Base-by-base conservation (phyloP, 2,329 filamentous ascomycete species). In the Penicillium digitatum region DNA sequence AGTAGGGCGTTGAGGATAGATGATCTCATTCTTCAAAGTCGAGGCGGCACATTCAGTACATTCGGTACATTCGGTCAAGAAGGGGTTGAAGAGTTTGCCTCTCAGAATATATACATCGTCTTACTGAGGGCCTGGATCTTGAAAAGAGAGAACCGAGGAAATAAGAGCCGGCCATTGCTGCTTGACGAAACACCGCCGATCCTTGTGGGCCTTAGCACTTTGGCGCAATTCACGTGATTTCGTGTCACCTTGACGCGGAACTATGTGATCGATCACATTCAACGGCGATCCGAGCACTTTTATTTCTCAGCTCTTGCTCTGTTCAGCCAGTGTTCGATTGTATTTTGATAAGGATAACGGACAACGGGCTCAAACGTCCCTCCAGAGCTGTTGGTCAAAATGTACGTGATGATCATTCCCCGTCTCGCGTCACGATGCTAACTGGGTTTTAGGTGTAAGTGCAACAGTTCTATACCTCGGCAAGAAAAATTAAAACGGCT, bases 401-500 rank as follows among this genome's bases (percentile, higher is more conserved):
- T 65, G 63, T 65, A 45, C 55, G 60, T 47, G 29, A 27, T 32
- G n/a, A 45, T 37, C 44, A 47, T 52, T 46, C 39, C 37, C 49
- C 53, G 32, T 12, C 39, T 26, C 32, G 22, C 27, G 26, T 48
- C 42, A 32, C 37, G 52, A 45, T 61, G 52, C 57, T 63, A 58
- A 65, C 34, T 57, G 45, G 52, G 27, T 18, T 39, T 38, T 43
- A 72, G 69, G 69, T 72, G 69, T 72, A 70, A 64, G 70, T 66
- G 27, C 50, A 48, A 48, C 26, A 31, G 9, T 7, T 51, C 20
- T 29, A 35, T 32, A 52, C 34, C 38, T 51, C 44, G 47, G 18
- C n/a, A 12, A 22, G 20, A 39, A 16, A 10, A 12, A 9, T 37
- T n/a, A 6, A 11, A 34, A 24, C 10, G 18, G n/a, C 27, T 42